Evolutionary conservation across 148 eudicot genomes (phyloP).

Genomic region (Vaccinium darrowii): DNA sequence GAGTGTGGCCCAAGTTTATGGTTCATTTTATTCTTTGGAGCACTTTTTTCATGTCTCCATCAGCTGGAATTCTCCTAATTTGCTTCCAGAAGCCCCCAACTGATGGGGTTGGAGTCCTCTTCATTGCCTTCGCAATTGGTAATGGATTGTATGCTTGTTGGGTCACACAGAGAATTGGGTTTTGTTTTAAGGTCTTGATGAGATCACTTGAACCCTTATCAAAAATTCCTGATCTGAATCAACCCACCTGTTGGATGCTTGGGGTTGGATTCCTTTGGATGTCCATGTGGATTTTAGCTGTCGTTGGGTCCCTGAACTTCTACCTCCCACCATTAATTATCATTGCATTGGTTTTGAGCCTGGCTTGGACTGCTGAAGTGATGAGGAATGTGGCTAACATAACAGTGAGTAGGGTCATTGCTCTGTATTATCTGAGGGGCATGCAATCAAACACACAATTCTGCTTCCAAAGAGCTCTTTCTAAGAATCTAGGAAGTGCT

Average conservation of each 20-base stretch:
- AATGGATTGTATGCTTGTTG: slow-evolving; percentile 95
- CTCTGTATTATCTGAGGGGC: slow-evolving; percentile 86
- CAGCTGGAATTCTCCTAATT: slow-evolving; percentile 83
- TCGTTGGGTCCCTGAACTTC: slow-evolving; percentile 83
- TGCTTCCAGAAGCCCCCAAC: slow-evolving; percentile 84
- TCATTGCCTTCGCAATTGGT: slow-evolving; percentile 67
- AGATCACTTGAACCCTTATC: slow-evolving; percentile 80
- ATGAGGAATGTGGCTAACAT: slow-evolving; percentile 96
- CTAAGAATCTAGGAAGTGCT: slow-evolving; percentile 87
- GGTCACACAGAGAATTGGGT: slow-evolving; percentile 68
- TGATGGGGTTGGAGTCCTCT: slow-evolving; percentile 66
- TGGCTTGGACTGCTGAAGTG: slow-evolving; percentile 87
- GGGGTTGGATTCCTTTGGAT: slow-evolving; percentile 82
- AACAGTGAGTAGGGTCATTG: slow-evolving; percentile 83
- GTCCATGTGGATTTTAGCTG: slow-evolving; percentile 83
- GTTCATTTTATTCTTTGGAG: slow-evolving; percentile 91
- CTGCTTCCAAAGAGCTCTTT: slow-evolving; percentile 84
- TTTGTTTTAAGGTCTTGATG: slow-evolving; percentile 57
- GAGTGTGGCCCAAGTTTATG: slow-evolving; percentile 81
- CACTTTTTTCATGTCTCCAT: slow-evolving; percentile 56
- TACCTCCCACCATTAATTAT: slow-evolving; percentile 63
- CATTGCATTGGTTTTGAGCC: slow-evolving; percentile 56
- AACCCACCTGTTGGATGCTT: slow-evolving; percentile 82
- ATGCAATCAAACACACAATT: slow-evolving; percentile 82
- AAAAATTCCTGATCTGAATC: slow-evolving; percentile 66